A percentile compares a stretch with the other conserved stretches of the same genome.
These are phyloP conservation scores for Ceratocystis variospora DNA, from an alignment of 2,329 filamentous ascomycete species.

Conservation along the genomic window DNA sequence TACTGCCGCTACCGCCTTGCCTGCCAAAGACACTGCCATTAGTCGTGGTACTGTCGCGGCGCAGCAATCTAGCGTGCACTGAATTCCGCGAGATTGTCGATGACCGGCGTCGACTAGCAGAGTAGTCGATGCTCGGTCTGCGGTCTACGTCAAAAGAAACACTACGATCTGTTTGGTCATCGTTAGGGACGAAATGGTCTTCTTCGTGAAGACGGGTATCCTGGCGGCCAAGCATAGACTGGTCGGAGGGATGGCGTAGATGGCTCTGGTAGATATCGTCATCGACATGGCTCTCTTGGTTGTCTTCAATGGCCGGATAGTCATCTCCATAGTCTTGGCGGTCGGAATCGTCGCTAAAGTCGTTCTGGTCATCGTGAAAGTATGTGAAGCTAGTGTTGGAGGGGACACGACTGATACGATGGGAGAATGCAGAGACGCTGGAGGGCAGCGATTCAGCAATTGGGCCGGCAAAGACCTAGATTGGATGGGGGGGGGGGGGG, in stretches of 20 bases:
- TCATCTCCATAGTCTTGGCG: constrained; percentile 20
- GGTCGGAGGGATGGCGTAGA: not conserved
- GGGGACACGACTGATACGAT: constrained; percentile 65
- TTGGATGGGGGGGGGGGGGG: no score
- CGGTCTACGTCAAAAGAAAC: constrained; percentile 30
- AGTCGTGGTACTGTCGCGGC: constrained; percentile 57
- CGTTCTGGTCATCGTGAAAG: constrained; percentile 57
- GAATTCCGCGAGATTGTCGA: constrained; percentile 46
- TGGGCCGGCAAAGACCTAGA: constrained; percentile 70
- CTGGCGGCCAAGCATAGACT: constrained; percentile 20
- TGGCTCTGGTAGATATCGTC: not conserved
- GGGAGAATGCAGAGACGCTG: constrained; percentile 80
- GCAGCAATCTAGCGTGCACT: constrained; percentile 51
- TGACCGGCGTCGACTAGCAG: constrained; percentile 44
- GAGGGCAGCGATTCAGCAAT: constrained; percentile 93
- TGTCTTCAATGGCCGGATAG: constrained; percentile 27
- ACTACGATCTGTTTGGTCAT: constrained; percentile 3
- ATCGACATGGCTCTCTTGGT: constrained; percentile 22
- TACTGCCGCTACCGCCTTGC: constrained; percentile 24
- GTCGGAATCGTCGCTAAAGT: constrained; percentile 31
- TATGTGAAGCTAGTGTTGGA: constrained; percentile 84
- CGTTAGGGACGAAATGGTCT: constrained; percentile 12
- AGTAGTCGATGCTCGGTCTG: constrained; percentile 31
- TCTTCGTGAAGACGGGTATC: constrained; percentile 30
- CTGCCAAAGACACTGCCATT: constrained; percentile 52